Conservation (phyloP, 1,284 basidiomycete genomes). For the Leccinum subrobustum region DNA sequence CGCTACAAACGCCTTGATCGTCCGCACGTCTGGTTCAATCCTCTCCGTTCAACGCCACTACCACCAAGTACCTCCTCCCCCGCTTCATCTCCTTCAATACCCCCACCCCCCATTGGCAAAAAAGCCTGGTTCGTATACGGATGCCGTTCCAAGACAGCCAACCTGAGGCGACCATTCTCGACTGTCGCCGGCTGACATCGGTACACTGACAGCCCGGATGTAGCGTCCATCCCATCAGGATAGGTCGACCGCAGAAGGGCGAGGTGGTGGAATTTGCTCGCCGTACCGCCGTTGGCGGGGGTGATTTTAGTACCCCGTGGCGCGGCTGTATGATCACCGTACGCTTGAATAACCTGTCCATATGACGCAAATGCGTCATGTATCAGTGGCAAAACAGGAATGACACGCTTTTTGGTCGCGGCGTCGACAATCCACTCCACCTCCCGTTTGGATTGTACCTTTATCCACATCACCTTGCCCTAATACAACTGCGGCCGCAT, state of each 20-base stretch:
- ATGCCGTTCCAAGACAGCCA: slow-evolving; percentile 74
- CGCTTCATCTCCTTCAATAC: slow-evolving; percentile 39
- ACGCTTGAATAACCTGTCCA: slow-evolving; percentile 87
- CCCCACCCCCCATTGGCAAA: slow-evolving; percentile 74
- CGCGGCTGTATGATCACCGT: slow-evolving; percentile 61
- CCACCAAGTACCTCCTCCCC: slow-evolving; percentile 72
- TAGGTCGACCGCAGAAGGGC: slow-evolving; percentile 67
- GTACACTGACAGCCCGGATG: slow-evolving; percentile 71
- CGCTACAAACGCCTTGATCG: slow-evolving; percentile 79
- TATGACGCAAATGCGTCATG: slow-evolving; percentile 80
- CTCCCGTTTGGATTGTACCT: not conserved
- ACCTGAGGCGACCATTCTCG: slow-evolving; percentile 47
- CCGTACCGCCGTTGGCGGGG: slow-evolving; percentile 84
- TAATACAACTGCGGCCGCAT: slow-evolving; percentile 11
- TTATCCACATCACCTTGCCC: slow-evolving; percentile 4
- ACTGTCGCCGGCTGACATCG: slow-evolving; percentile 63
- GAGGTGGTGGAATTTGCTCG: slow-evolving; percentile 88
- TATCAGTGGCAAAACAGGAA: slow-evolving; percentile 78
- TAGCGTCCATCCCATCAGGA: slow-evolving; percentile 51
- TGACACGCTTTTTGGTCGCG: slow-evolving; percentile 29
- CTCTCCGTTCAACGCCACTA: slow-evolving; percentile 74
- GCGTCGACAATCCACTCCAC: slow-evolving; percentile 1
- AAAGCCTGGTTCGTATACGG: slow-evolving; percentile 84
- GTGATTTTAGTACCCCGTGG: slow-evolving; percentile 72
- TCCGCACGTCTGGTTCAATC: slow-evolving; percentile 73